phyloP scores from a whole-genome alignment of 768 basidiomycete species.

The Serendipita sp. region DNA sequence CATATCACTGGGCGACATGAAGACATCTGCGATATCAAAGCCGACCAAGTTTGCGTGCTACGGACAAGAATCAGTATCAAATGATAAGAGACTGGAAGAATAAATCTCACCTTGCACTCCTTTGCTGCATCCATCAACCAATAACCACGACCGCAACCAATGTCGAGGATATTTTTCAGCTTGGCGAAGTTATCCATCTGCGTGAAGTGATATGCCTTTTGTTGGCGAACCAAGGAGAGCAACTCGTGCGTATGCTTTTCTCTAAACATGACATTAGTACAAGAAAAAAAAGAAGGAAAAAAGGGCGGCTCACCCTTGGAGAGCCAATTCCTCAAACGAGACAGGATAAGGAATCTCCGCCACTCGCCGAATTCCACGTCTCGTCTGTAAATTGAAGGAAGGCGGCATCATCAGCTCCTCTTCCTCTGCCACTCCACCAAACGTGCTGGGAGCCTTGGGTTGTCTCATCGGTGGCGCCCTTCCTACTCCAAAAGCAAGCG shows the following conservation, averaged over 20 bases:
- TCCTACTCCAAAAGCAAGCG: not conserved
- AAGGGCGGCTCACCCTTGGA: not conserved
- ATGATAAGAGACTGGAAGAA: not conserved
- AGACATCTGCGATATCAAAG: not conserved
- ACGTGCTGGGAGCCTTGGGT: not conserved
- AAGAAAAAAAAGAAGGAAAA: not conserved
- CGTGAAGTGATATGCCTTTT: not conserved
- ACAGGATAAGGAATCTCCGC: not conserved
- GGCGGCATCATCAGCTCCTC: not conserved
- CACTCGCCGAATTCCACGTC: not conserved
- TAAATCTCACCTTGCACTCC: not conserved
- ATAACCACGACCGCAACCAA: not conserved
- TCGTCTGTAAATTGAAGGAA: not conserved
- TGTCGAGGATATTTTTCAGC: not conserved
- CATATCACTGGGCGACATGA: not conserved
- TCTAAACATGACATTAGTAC: not conserved
- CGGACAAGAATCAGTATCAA: not conserved
- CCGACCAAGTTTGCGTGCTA: not conserved
- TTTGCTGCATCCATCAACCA: not conserved
- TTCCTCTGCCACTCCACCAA: not conserved
- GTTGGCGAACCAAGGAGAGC: not conserved
- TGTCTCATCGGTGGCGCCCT: not conserved
- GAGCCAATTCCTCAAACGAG: not conserved
- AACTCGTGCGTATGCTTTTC: not conserved
- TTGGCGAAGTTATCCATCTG: conserved; percentile 1